These are phyloP conservation scores for Glycine tomentella DNA, from an alignment of 306 rosid species.

Conservation along the genomic window DNA sequence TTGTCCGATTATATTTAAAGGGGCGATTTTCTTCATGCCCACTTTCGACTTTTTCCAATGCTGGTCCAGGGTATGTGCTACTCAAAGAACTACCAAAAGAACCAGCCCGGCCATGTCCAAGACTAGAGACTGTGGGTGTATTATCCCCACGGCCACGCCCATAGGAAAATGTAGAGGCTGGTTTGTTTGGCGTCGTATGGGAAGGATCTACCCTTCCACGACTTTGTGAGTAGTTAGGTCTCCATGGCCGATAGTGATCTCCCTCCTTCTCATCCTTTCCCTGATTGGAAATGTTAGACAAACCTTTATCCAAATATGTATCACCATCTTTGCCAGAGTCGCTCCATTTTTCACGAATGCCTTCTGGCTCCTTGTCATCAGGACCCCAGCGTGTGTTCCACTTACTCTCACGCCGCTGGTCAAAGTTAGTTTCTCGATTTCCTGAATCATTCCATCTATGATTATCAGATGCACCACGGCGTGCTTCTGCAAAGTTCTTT, in stretches of 20 bases:
- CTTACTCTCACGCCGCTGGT: slow-evolving; percentile 95
- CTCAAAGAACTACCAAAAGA: slow-evolving; percentile 62
- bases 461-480: slow-evolving; percentile 68
- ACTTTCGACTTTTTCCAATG: slow-evolving; percentile 61
- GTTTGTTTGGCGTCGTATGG: slow-evolving; percentile 69
- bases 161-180: slow-evolving; percentile 59
- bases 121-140: slow-evolving; percentile 63
- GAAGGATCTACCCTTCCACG: slow-evolving; percentile 84
- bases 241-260: slow-evolving; percentile 91
- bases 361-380: slow-evolving; percentile 81
- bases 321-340: slow-evolving; percentile 77
- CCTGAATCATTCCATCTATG: slow-evolving; percentile 70
- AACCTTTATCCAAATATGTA: slow-evolving; percentile 66
- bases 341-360: slow-evolving; percentile 75
- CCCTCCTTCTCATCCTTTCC: slow-evolving; percentile 95
- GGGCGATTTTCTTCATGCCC: slow-evolving; percentile 65
- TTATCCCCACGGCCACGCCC: slow-evolving; percentile 83
- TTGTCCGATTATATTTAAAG: slow-evolving; percentile 74
- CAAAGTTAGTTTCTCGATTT: slow-evolving; percentile 71
- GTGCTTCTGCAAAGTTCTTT: slow-evolving; percentile 67
- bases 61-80: slow-evolving; percentile 54
- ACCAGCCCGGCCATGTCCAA: slow-evolving; percentile 72
- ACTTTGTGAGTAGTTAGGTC: slow-evolving; percentile 63
- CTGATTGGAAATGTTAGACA: slow-evolving; percentile 62
- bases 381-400: slow-evolving; percentile 99